Evolutionary conservation across 2,329 filamentous ascomycete species (phyloP).

Genomic region (Hysterium pulicare): DNA sequence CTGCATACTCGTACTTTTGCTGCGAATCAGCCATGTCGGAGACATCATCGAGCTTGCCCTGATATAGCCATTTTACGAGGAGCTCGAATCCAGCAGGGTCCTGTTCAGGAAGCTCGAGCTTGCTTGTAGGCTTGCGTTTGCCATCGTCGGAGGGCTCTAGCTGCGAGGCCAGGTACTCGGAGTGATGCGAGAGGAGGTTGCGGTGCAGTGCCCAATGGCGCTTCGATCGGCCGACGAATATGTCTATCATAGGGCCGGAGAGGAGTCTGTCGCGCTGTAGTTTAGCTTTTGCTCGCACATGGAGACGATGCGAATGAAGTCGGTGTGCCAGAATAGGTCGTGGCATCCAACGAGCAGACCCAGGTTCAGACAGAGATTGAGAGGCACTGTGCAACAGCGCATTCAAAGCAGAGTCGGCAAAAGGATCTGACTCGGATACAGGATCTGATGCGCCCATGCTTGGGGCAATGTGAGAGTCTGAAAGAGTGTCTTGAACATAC

Average conservation of each 20-base stretch:
- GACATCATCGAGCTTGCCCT: conserved; percentile 51
- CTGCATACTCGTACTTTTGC: conserved; percentile 54
- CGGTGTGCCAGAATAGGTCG: conserved; percentile 33
- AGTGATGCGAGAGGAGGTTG: conserved; percentile 53
- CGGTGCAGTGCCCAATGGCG: conserved; percentile 52
- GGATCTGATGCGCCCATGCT: conserved; percentile 15
- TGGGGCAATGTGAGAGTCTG: conserved; percentile 6
- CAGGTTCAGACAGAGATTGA: conserved; percentile 6
- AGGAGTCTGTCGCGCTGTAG: conserved; percentile 49
- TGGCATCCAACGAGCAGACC: conserved; percentile 17
- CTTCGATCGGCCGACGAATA: conserved; percentile 47
- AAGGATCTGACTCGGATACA: conserved; percentile 7
- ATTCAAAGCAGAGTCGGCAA: conserved; percentile 7
- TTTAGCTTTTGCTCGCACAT: conserved; percentile 44
- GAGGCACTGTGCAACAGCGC: conserved; percentile 14
- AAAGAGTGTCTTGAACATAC: conserved; percentile 42
- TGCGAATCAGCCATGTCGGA: conserved; percentile 43
- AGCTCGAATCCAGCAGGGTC: conserved; percentile 53
- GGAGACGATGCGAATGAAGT: conserved; percentile 36
- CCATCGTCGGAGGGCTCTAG: conserved; percentile 35
- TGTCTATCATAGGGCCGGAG: conserved; percentile 50
- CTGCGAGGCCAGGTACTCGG: conserved; percentile 42
- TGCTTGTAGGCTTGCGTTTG: conserved; percentile 35
- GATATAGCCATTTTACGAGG: conserved; percentile 56
- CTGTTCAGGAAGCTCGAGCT: conserved; percentile 48